phyloP scores from a whole-genome alignment of 768 basidiomycete genomes.

The Gymnopilus dilepis region DNA sequence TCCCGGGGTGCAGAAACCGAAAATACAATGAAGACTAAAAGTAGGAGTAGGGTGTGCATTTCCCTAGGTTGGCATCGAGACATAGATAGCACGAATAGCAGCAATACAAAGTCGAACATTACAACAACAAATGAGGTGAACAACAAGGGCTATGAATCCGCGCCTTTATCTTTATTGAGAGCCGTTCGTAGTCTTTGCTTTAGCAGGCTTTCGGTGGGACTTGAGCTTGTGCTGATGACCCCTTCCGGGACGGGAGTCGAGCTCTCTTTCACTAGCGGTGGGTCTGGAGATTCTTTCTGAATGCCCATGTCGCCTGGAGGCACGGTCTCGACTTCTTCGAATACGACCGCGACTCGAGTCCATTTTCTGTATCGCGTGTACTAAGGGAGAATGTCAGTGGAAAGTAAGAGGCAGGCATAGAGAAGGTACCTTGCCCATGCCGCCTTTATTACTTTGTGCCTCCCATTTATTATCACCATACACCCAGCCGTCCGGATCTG shows the following conservation, averaged over 20 bases:
- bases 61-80: background rate
- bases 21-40: too few relatives aligned
- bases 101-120: background rate
- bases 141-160: background rate
- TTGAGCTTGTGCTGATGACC: constrained; percentile 15
- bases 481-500: constrained; percentile 91
- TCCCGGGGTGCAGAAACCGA: too few relatives aligned
- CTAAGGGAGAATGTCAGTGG: constrained; percentile 37
- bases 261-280: constrained; percentile 11
- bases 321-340: constrained; percentile 70
- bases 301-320: constrained; percentile 40
- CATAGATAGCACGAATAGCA: background rate
- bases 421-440: constrained; percentile 75
- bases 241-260: constrained; percentile 14
- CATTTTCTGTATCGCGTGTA: constrained; percentile 88
- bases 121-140: too few relatives aligned
- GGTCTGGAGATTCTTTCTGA: constrained; percentile 20
- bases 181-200: constrained; percentile 35
- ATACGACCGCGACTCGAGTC: constrained; percentile 83
- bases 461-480: constrained; percentile 98
- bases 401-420: background rate
- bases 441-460: constrained; percentile 70
- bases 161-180: constrained; percentile 25
- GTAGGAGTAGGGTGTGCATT: too few relatives aligned
- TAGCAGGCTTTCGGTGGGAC: constrained; percentile 33